Evolutionary conservation across 208 protist genomes (phyloP).

Genomic region (Leishmania arabica): DNA sequence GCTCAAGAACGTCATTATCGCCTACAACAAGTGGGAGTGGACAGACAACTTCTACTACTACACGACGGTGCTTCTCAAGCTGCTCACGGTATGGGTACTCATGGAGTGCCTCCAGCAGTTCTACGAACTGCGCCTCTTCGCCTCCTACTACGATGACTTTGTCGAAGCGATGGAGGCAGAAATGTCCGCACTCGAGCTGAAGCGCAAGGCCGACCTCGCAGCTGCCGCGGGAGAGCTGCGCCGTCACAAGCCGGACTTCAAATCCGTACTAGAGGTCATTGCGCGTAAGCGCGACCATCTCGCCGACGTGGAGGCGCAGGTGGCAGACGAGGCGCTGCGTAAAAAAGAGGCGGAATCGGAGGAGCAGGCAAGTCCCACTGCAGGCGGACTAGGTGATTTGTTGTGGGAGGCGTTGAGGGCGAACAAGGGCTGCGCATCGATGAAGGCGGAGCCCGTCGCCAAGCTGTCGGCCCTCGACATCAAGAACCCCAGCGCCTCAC

Average conservation of each 20-base stretch:
- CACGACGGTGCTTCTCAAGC: constrained; percentile 61
- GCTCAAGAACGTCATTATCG: constrained; percentile 81
- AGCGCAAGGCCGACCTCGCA: constrained; percentile 42
- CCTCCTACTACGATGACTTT: constrained; percentile 70
- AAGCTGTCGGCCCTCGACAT: constrained; percentile 13
- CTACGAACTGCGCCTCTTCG: constrained; percentile 74
- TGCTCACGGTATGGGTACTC: constrained; percentile 67
- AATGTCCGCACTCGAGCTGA: constrained; percentile 42
- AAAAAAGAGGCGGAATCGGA: neutral
- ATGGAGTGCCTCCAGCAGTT: constrained; percentile 86
- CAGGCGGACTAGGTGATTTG: constrained; percentile 7
- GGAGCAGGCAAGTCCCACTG: neutral
- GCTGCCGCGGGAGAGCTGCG: constrained; percentile 45
- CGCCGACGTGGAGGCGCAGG: neutral
- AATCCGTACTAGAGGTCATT: constrained; percentile 55
- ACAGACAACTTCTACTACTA: constrained; percentile 90
- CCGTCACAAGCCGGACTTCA: constrained; percentile 60
- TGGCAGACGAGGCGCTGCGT: constrained; percentile 1
- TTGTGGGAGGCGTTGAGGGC: constrained; percentile 25
- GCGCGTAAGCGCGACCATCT: constrained; percentile 45
- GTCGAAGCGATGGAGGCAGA: constrained; percentile 62
- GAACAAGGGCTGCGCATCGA: constrained; percentile 11
- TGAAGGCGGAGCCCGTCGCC: neutral
- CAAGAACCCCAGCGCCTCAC: constrained; percentile 11
- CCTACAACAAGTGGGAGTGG: constrained; percentile 82